Percentiles rank a stretch among this genome's conserved stretches.
These are phyloP conservation scores for Pleurotus cornucopiae DNA, from an alignment of 768 basidiomycete species.

Conservation along the genomic window DNA sequence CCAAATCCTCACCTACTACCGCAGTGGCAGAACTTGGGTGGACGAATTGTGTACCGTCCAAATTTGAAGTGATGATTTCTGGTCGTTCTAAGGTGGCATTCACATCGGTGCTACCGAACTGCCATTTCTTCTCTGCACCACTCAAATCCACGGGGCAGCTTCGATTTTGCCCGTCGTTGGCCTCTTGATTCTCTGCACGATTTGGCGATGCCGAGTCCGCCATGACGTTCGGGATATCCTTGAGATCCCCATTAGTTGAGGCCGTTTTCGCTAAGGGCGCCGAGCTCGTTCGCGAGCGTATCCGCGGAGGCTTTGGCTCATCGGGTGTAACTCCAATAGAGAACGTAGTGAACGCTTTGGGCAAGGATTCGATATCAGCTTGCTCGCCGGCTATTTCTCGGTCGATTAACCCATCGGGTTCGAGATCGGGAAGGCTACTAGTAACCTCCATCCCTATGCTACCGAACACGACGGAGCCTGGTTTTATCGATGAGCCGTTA, in stretches of 20 bases:
- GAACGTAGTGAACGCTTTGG: conserved; percentile 32
- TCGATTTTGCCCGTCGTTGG: background rate
- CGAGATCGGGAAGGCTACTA: conserved; percentile 21
- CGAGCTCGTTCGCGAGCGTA: conserved; percentile 26
- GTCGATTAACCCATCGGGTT: conserved; percentile 12
- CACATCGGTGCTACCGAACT: conserved; percentile 46
- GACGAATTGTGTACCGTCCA: background rate
- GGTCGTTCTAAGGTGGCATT: background rate
- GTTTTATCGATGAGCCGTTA: background rate
- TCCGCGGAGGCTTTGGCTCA: conserved; percentile 23
- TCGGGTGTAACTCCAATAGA: conserved; percentile 37
- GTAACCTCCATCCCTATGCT: conserved; percentile 35
- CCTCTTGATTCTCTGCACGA: too few relatives aligned
- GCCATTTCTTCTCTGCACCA: conserved; percentile 37
- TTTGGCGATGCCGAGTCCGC: too few relatives aligned
- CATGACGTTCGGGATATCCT: too few relatives aligned
- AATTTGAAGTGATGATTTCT: background rate
- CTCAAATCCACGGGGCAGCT: conserved; percentile 25
- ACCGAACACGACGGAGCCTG: conserved; percentile 44
- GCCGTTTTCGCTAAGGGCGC: background rate
- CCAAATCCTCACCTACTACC: too few relatives aligned
- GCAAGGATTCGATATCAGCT: conserved; percentile 13
- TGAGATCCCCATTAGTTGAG: background rate
- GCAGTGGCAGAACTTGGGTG: background rate
- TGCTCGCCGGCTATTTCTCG: conserved; percentile 1